These are phyloP conservation scores for Globisporangium acanthophoron DNA, from an alignment of 352 stramenopile genomes.

Conservation along the genomic window DNA sequence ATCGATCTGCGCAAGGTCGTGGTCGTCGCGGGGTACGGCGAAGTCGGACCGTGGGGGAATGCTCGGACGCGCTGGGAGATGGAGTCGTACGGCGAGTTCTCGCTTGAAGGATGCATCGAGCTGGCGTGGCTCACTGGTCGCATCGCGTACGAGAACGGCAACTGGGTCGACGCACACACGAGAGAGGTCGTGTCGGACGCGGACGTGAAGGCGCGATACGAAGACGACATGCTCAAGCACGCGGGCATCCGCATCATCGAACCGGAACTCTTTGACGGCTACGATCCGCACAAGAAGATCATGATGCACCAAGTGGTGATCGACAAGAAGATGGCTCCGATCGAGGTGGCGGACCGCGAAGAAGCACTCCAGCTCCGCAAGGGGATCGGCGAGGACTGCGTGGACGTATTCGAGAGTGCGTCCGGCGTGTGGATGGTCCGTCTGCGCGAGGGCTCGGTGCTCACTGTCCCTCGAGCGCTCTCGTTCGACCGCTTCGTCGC, in stretches of 20 bases:
- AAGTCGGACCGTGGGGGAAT: conserved; percentile 85
- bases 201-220: conserved; percentile 78
- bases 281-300: conserved; percentile 86
- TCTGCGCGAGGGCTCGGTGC: conserved; percentile 68
- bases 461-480: conserved; percentile 79
- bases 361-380: conserved; percentile 79
- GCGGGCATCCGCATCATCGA: conserved; percentile 83
- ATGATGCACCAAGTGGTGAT: conserved; percentile 84
- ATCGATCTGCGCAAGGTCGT: conserved; percentile 80
- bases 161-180: conserved; percentile 80
- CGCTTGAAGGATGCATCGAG: conserved; percentile 85
- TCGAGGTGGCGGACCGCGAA: conserved; percentile 79
- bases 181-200: conserved; percentile 72
- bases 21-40: conserved; percentile 81
- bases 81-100: conserved; percentile 88
- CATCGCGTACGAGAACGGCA: conserved; percentile 78
- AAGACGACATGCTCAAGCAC: conserved; percentile 75
- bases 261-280: conserved; percentile 82
- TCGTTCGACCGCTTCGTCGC: conserved; percentile 83
- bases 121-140: conserved; percentile 80
- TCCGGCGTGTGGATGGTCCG: conserved; percentile 81
- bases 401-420: conserved; percentile 73
- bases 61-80: conserved; percentile 87
- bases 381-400: conserved; percentile 75
- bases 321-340: conserved; percentile 86